Conservation (phyloP, 805 yeast genomes). For the Ascoidea asiatica region DNA sequence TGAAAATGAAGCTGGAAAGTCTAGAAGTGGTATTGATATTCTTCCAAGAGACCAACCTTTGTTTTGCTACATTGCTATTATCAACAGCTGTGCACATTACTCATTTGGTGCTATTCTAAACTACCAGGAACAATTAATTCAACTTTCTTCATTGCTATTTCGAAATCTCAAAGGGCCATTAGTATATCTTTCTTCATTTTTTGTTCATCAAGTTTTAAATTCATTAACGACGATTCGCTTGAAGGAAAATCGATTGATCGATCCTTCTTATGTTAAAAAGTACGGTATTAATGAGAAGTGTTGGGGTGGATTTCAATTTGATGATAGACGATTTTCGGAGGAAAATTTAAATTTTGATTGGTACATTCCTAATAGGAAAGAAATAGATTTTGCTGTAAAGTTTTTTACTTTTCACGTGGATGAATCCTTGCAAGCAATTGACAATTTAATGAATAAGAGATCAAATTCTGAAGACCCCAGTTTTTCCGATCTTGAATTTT, state of each 20-base stretch:
- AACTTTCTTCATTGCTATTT: slow-evolving; percentile 31
- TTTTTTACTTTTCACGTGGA: slow-evolving; percentile 37
- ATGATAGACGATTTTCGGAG: slow-evolving; percentile 30
- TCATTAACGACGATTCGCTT: slow-evolving; percentile 50
- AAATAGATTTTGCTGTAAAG: slow-evolving; percentile 46
- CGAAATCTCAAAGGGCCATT: slow-evolving; percentile 49
- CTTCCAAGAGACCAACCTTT: slow-evolving; percentile 69
- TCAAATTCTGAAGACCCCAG: slow-evolving; percentile 11
- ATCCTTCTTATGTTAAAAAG: slow-evolving; percentile 14
- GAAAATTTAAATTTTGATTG: slow-evolving; percentile 50
- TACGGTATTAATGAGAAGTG: slow-evolving; percentile 32
- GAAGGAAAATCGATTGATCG: slow-evolving; percentile 32
- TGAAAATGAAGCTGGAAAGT: slow-evolving; percentile 71
- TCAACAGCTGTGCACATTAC: slow-evolving; percentile 59
- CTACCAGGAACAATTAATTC: slow-evolving; percentile 29
- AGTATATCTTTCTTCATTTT: slow-evolving; percentile 44
- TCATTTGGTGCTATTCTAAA: slow-evolving; percentile 39
- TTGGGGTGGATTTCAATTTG: slow-evolving; percentile 71
- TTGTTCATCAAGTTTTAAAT: slow-evolving; percentile 55
- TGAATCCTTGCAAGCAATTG: slow-evolving; percentile 29
- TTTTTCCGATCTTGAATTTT: slow-evolving; percentile 15
- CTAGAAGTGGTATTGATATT: slow-evolving; percentile 51
- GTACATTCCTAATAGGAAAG: slow-evolving; percentile 54
- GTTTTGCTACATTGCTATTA: slow-evolving; percentile 53
- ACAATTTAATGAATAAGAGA: slow-evolving; percentile 17